Evolutionary conservation across 495 filamentous ascomycete genomes (phyloP).

Genomic region (Usnea hakonensis): DNA sequence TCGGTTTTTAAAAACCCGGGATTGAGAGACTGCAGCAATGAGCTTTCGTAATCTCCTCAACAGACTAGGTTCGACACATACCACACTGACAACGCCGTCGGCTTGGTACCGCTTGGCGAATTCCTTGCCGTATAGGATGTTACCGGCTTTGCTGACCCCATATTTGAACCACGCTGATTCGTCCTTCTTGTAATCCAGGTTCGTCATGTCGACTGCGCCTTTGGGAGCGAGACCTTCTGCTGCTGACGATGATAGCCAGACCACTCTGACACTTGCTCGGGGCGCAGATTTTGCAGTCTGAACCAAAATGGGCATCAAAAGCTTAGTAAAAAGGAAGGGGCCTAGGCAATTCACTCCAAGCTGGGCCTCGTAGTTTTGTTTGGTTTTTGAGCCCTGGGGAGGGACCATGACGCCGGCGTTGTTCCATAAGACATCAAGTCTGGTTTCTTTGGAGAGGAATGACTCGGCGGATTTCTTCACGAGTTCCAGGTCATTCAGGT

Average conservation of each 20-base stretch:
- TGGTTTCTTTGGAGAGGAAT: constrained; percentile 34
- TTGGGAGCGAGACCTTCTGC: constrained; percentile 13
- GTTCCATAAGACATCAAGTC: constrained; percentile 49
- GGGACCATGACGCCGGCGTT: constrained; percentile 46
- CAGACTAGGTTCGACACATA: background rate
- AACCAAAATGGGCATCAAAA: constrained; percentile 39
- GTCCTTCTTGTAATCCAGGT: constrained; percentile 2
- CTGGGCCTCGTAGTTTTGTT: constrained; percentile 38
- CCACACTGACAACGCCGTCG: constrained; percentile 23
- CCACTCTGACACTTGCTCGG: constrained; percentile 33
- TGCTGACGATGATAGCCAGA: constrained; percentile 30
- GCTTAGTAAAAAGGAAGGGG: constrained; percentile 39
- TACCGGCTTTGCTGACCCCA: constrained; percentile 34
- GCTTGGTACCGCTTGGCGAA: constrained; percentile 27
- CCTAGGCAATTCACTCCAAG: constrained; percentile 42
- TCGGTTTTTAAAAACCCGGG: constrained; percentile 26
- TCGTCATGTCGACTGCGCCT: constrained; percentile 21
- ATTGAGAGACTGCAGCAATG: constrained; percentile 20
- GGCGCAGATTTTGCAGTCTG: constrained; percentile 28
- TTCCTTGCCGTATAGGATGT: constrained; percentile 33
- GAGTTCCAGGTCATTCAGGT: constrained; percentile 42
- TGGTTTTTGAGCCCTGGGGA: constrained; percentile 25
- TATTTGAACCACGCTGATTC: constrained; percentile 27
- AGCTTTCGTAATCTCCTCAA: background rate
- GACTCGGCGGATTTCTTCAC: constrained; percentile 39